Evolutionary conservation across 2,329 filamentous ascomycete genomes (phyloP), one percentile per base, ranked within the genome.

Genomic region (Calycina herbarum): DNA sequence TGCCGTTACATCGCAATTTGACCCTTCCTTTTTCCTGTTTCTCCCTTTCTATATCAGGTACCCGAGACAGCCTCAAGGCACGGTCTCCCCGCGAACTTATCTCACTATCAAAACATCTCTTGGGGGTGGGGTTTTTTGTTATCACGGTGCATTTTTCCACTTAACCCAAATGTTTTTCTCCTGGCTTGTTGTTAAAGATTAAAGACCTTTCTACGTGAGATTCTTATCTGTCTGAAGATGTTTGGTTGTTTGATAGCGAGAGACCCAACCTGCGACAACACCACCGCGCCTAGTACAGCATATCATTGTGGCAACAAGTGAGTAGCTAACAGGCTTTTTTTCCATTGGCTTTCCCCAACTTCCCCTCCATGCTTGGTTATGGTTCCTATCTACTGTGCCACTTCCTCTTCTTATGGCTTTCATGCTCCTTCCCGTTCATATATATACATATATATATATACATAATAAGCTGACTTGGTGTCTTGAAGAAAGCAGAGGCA

Each of bases 41-140:
- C 54, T 57, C 54, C 54, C 54, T 64, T 64, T 45, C 59, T 64
- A 64, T 66, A 66, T 64, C 61, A 58, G 56, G 57, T 66, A 51
- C 51, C 58, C 56, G 61, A 40, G 38, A 62, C 62, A 64, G 61
- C 62, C 40, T 64, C 51, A 57, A 66, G 48, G 62, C 62, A 59
- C 62, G 48, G 57, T 58, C 57, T 40, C 59, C 62, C 62, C 60
- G 48, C 60, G 45, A 40, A 56, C 45, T 40, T 57, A 56, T 56
- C 60, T 56, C 29, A 62, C 60, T 42, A 61, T 61, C 58, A 40
- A 45, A 61, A 59, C 40, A 66, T 45, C 45, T 59, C n/a, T 57
- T 57, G 29, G 59, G 51, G 61, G 61, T 54, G 57, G 65, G 58
- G 59, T 62, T 59, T 63, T 24, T 57, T 63, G 27, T 57, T 57